A percentile compares a stretch with the other conserved stretches of the same genome.
Evolutionary conservation across 768 basidiomycete genomes (phyloP).

Genomic region (Cyathus striatus): DNA sequence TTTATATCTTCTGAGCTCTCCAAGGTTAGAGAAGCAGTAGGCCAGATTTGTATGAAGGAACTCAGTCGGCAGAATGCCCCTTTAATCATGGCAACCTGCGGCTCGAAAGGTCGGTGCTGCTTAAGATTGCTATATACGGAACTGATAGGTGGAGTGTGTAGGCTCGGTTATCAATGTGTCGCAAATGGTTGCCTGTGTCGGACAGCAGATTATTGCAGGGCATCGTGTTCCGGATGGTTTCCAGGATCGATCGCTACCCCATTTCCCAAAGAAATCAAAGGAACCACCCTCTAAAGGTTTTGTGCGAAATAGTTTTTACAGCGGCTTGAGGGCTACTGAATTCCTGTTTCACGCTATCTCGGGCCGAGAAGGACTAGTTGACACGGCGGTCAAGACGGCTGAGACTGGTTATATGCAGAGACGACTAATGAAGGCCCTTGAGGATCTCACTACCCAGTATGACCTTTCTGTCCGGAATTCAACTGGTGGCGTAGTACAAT

Average conservation of each 20-base stretch:
- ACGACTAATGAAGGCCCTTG: slow-evolving; percentile 97
- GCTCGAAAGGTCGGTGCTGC: slow-evolving; percentile 78
- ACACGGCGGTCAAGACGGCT: slow-evolving; percentile 99
- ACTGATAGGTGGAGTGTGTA: no score
- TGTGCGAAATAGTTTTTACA: slow-evolving; percentile 95
- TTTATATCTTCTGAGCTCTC: slow-evolving; percentile 90
- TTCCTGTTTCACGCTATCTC: slow-evolving; percentile 99
- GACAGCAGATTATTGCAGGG: slow-evolving; percentile 97
- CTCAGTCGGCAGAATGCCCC: slow-evolving; percentile 97
- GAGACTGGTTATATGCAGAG: slow-evolving; percentile 99
- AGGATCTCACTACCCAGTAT: slow-evolving; percentile 95
- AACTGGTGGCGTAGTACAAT: slow-evolving; percentile 92
- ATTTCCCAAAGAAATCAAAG: slow-evolving; percentile 95
- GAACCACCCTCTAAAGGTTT: slow-evolving; percentile 98
- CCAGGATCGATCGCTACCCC: slow-evolving; percentile 97
- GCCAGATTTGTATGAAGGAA: slow-evolving; percentile 97
- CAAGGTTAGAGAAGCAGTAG: slow-evolving; percentile 92
- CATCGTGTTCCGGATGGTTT: slow-evolving; percentile 98
- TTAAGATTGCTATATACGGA: slow-evolving; percentile 1
- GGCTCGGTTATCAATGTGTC: slow-evolving; percentile 99
- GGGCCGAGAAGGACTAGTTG: slow-evolving; percentile 96
- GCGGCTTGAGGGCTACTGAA: slow-evolving; percentile 87
- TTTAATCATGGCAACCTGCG: slow-evolving; percentile 98
- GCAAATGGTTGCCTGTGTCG: slow-evolving; percentile 99
- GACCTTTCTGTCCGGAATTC: slow-evolving; percentile 95